Percentiles rank a stretch among this genome's conserved stretches.
phyloP scores from a whole-genome alignment of 73 alveolate genomes.

The Durusdinium trenchii region DNA sequence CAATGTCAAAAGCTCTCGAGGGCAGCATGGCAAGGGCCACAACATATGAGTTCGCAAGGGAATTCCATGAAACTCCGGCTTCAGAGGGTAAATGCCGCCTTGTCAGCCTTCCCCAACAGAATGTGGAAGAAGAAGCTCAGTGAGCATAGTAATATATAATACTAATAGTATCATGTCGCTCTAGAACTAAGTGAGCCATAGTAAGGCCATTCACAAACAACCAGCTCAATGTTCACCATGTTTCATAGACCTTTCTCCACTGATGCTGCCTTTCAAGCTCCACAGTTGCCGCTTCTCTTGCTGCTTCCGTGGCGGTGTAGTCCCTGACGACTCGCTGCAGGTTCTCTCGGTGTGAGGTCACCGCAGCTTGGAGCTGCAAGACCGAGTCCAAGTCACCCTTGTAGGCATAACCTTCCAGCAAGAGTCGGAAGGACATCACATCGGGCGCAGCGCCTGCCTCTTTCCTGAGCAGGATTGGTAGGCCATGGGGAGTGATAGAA shows the following conservation, averaged over 20 bases:
- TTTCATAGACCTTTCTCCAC: slow-evolving; percentile 30
- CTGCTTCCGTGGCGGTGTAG: background rate
- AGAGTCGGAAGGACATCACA: slow-evolving; percentile 45
- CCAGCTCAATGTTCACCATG: background rate
- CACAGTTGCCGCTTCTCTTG: background rate
- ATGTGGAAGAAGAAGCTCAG: too few relatives aligned
- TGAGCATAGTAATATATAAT: too few relatives aligned
- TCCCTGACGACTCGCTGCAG: background rate
- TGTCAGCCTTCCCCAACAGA: too few relatives aligned
- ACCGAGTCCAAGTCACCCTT: slow-evolving; percentile 17
- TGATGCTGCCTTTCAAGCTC: background rate
- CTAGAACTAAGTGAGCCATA: too few relatives aligned
- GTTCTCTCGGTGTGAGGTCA: background rate
- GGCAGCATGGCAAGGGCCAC: too few relatives aligned
- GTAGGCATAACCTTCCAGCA: slow-evolving; percentile 59
- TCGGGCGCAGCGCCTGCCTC: background rate
- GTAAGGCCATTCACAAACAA: too few relatives aligned
- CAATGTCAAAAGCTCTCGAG: background rate
- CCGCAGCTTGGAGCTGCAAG: slow-evolving; percentile 2
- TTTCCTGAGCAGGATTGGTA: background rate
- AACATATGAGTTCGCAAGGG: background rate
- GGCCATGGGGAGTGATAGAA: background rate
- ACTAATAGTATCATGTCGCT: too few relatives aligned
- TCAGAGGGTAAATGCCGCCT: background rate
- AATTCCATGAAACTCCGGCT: too few relatives aligned